These are phyloP conservation scores for Immersiella caudata DNA, from an alignment of 495 filamentous ascomycete genomes.

Conservation along the genomic window DNA sequence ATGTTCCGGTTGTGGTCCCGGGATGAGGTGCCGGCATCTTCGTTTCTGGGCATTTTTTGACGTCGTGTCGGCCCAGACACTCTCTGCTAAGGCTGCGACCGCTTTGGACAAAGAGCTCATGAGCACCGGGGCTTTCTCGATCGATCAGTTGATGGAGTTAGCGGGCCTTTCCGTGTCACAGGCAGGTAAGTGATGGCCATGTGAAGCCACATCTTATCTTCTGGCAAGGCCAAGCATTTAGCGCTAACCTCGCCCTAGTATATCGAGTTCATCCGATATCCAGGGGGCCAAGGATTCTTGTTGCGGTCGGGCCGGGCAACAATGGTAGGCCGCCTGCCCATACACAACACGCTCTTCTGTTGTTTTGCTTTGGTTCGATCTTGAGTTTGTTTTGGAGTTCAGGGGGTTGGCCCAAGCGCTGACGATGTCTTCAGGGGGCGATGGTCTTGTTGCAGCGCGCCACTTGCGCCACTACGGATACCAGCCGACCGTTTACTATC, in stretches of 20 bases:
- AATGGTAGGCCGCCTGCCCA: conserved; percentile 64
- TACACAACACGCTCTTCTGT: background rate
- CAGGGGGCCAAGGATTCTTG: conserved; percentile 72
- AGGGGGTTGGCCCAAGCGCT: conserved; percentile 30
- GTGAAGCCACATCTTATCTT: background rate
- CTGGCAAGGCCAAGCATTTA: background rate
- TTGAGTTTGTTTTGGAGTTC: conserved; percentile 14
- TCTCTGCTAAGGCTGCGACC: conserved; percentile 83
- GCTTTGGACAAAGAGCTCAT: conserved; percentile 93
- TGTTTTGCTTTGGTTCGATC: background rate
- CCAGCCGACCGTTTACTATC: conserved; percentile 86
- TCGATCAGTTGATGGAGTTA: conserved; percentile 97
- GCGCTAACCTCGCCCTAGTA: conserved; percentile 52
- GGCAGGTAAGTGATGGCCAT: conserved; percentile 61
- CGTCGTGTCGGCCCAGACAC: conserved; percentile 57
- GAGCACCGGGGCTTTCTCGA: conserved; percentile 86
- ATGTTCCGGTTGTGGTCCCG: no score
- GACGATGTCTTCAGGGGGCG: conserved; percentile 64
- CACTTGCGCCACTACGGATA: conserved; percentile 96
- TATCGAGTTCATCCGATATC: conserved; percentile 78
- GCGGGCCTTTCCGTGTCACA: conserved; percentile 93
- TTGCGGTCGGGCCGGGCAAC: conserved; percentile 93
- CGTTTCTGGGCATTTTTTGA: background rate
- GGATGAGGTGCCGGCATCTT: no score
- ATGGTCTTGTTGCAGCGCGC: conserved; percentile 91